A percentile compares a stretch with the other conserved stretches of the same genome.
phyloP scores from a whole-genome alignment of 83 land plant genomes.

The Picea abies region DNA sequence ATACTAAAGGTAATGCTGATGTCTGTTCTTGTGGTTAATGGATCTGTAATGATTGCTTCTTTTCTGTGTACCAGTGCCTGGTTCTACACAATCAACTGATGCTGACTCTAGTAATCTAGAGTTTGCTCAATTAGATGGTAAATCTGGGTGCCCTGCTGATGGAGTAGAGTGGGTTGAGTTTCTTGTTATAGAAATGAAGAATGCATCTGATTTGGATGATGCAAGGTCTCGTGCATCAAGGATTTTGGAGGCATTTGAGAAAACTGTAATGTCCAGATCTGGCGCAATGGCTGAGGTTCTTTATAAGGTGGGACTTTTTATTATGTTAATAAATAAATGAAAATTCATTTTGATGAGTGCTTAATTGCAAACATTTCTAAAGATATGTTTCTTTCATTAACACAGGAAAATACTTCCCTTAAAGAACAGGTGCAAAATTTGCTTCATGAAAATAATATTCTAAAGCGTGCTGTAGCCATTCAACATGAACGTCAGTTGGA shows the following conservation, averaged over 20 bases:
- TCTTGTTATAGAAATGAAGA: conserved; percentile 67
- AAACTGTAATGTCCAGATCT: conserved; percentile 30
- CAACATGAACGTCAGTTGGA: conserved; percentile 92
- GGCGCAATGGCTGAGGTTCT: conserved; percentile 32
- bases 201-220: conserved; percentile 58
- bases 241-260: conserved; percentile 64
- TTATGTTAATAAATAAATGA: too few species aligned
- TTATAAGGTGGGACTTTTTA: conserved; percentile 11
- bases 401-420: conserved; percentile 69
- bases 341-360: background rate
- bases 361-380: background rate
- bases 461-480: conserved; percentile 91
- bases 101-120: conserved; percentile 13
- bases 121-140: background rate
- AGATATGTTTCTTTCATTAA: background rate
- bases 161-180: conserved; percentile 60
- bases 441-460: conserved; percentile 68
- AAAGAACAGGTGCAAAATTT: conserved; percentile 77
- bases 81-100: conserved; percentile 11
- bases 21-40: background rate
- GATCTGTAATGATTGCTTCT: background rate
- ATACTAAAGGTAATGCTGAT: conserved; percentile 6
- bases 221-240: conserved; percentile 60
- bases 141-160: conserved; percentile 14
- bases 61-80: background rate